These are phyloP conservation scores for Magnolia kwangsiensis DNA, from an alignment of 164 flowering plant species.

Conservation along the genomic window DNA sequence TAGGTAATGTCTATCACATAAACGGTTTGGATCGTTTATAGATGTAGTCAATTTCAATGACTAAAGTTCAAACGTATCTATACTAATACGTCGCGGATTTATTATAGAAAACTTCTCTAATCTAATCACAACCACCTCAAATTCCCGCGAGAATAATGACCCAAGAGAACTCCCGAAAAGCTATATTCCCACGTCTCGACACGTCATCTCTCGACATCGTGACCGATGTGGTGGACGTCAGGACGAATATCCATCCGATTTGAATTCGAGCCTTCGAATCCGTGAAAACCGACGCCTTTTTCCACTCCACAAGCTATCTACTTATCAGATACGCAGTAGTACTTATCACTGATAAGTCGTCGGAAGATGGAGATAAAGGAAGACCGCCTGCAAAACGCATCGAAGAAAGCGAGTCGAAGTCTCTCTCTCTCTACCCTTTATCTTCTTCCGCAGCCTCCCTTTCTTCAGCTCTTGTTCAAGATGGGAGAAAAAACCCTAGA, in stretches of 20 bases:
- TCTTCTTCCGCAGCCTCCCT: conserved; percentile 6
- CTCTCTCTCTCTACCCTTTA: conserved; percentile 18
- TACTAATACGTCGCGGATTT: no score
- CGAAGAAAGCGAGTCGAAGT: conserved; percentile 45
- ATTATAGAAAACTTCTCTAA: no score
- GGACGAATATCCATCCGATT: conserved; percentile 24
- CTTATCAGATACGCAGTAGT: not conserved
- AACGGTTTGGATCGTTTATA: no score
- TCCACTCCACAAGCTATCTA: not conserved
- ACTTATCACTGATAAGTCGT: conserved; percentile 43
- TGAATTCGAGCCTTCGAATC: conserved; percentile 22
- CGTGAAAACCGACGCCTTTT: conserved; percentile 11
- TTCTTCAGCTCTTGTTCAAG: conserved; percentile 5
- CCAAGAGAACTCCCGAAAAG: not conserved
- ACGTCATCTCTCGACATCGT: conserved; percentile 20
- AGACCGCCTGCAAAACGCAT: conserved; percentile 47
- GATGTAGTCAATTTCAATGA: no score
- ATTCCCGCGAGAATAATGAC: conserved; percentile 1
- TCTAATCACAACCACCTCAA: not conserved
- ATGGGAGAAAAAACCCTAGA: conserved; percentile 22
- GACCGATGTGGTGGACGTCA: conserved; percentile 21
- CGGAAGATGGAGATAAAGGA: not conserved
- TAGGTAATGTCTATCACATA: no score
- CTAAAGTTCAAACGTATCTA: no score
- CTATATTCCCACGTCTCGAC: conserved; percentile 1